phyloP scores from a whole-genome alignment of 164 flowering plant species.

The Magnolia kwangsiensis region DNA sequence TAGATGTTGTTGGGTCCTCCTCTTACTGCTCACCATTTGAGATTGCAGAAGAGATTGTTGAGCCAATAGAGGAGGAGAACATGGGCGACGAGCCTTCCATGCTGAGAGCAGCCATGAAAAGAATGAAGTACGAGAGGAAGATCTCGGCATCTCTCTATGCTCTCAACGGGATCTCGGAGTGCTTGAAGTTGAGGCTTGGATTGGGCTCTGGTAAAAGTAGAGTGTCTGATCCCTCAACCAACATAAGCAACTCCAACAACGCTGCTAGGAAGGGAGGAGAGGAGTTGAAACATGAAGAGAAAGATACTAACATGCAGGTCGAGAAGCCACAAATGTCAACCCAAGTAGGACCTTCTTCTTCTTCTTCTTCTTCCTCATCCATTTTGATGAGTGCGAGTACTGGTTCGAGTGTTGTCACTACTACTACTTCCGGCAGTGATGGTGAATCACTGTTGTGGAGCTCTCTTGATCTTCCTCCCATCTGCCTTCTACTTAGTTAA shows the following conservation, averaged over 20 bases:
- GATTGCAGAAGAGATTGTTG: slow-evolving; percentile 35
- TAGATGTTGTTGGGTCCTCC: slow-evolving; percentile 26
- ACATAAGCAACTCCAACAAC: slow-evolving; percentile 3
- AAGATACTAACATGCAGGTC: slow-evolving; percentile 10
- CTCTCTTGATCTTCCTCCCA: slow-evolving; percentile 66
- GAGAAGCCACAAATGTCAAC: slow-evolving; percentile 1
- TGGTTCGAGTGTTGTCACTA: not conserved
- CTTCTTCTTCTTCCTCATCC: slow-evolving; percentile 14
- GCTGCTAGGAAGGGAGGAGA: slow-evolving; percentile 1
- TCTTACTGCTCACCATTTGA: slow-evolving; percentile 32
- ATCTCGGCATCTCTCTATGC: slow-evolving; percentile 69
- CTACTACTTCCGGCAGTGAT: slow-evolving; percentile 12
- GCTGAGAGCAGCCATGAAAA: slow-evolving; percentile 34
- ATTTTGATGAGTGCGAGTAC: not conserved
- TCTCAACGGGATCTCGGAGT: slow-evolving; percentile 61
- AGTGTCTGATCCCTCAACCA: slow-evolving; percentile 4
- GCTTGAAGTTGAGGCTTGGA: slow-evolving; percentile 39
- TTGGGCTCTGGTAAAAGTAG: not conserved
- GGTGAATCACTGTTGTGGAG: slow-evolving; percentile 57
- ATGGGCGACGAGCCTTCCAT: slow-evolving; percentile 28
- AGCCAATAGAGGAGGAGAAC: slow-evolving; percentile 24
- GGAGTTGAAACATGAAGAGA: slow-evolving; percentile 3
- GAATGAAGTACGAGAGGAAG: slow-evolving; percentile 71
- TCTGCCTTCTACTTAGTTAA: slow-evolving; percentile 30
- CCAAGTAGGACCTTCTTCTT: slow-evolving; percentile 11